Base-by-base conservation (phyloP, 495 filamentous ascomycete species). In the Aspergillus saccharolyticus region DNA sequence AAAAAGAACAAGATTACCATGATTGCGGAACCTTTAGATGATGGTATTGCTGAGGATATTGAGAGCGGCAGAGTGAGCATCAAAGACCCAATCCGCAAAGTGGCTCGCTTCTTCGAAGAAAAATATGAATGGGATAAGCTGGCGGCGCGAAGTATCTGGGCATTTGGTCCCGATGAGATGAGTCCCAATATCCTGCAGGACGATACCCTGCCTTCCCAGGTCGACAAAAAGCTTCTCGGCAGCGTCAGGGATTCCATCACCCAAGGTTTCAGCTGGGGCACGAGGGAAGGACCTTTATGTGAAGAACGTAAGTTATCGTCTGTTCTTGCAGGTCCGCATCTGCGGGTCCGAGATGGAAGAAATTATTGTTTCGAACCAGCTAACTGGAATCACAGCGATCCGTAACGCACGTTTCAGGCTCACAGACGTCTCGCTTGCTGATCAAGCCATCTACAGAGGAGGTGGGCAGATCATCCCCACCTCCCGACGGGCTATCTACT, bases 1-100 rank as follows among this genome's bases (percentile, higher is more conserved):
- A 97, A 98, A 69, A 96, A 96, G 74, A 98, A 97, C 74, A 97
- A 96, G 71, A 89, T 98, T 68, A 98, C 94, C 48, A 96, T 97
- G 90, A 87, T 96, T 46, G 94, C 95, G 21, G 94, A 97, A 64
- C 91, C 93, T 16, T 74, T 98, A 44, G 94, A 98, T 65, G 85
- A 92, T 52, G 95, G 93, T 16, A 96, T 98, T 61, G 90, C 92
- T 16, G 88, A 92, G 65, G 94, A 97, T 64, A 97, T 98, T 59
- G 94, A 97, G 74, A 86, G 83, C 61, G 91, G 92, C 44, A 85
- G 81, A 53, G 94, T 98, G 60, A 89, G 78, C 59, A 96, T 98
- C 75, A 91, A 88, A 65, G 94, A 96, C 69, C 91, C 94, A 3
- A 88, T 92, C 46, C 86, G 95, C 52, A 91, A 90, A 71, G 91